Base-by-base conservation (phyloP, 2,329 filamentous ascomycete species). In the Colletotrichum higginsianum region DNA sequence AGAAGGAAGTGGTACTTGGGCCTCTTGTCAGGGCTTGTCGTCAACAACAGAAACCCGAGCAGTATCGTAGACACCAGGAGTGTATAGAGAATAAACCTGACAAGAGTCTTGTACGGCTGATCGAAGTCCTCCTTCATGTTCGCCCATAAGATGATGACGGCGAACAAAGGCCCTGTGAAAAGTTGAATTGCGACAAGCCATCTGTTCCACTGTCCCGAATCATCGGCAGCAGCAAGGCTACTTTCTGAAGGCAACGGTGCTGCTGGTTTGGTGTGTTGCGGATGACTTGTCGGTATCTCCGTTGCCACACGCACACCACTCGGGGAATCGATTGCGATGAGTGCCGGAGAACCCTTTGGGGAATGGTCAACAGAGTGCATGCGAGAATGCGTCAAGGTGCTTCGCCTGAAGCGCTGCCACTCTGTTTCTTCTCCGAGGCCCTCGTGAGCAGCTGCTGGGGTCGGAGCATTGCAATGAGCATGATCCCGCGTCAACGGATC, bases 101-200 rank as follows among this genome's bases (percentile, higher is more conserved):
- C 65, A 42, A 95, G 84, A 30, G 84, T 84, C 74, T 80, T 83
- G 44, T 82, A 78, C 1, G 88, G 84, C 40, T 85, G 81, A n/a
- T 88, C 85, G 57, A 88, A 80, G 57, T 93, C 91, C 40, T 92
- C 85, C 49, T 82, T 79, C 66, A 87, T 85, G 76, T 93, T 93
- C 30, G 89, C 91, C 91, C 92, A 97, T 23, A 94, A 80, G 40
- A 98, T 90, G 21, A 94, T 79, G 1, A 93, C 88, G 55, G 95
- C 90, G 81, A 98, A 98, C 26, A 96, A 81, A 0, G 96, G 96
- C 0, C 95, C 94, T 0, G 93, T 94, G 79, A 98, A 95, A 60
- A 96, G 87, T 77, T 99, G 97, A 12, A 96, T 81, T 15, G 91
- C 89, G 15, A 97, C 89, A 4, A 99, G 89, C 96, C 96, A 99